Conservation (phyloP, 2,329 filamentous ascomycete species). For the Thelonectria blattea region DNA sequence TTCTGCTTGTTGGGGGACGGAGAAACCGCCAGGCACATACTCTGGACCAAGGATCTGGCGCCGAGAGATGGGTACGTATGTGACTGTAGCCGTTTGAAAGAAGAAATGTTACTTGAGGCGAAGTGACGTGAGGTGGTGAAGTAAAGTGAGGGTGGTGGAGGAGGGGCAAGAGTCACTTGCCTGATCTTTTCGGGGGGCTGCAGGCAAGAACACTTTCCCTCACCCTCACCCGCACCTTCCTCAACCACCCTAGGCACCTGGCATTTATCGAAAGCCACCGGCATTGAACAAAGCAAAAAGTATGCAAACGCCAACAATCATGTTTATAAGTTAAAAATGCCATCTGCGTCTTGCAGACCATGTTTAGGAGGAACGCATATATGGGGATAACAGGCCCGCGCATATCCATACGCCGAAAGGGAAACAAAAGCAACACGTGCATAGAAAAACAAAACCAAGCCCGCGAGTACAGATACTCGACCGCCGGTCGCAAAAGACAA, state of each 20-base stretch:
- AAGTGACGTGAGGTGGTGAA: not conserved
- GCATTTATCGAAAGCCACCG: not conserved
- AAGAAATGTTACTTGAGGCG: not conserved
- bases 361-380: conserved; percentile 25
- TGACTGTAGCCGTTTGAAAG: not conserved
- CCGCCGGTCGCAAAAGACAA: conserved; percentile 13
- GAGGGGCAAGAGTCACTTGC: not conserved
- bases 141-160: not conserved
- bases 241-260: not conserved
- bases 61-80: not conserved
- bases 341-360: conserved; percentile 27
- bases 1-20: conserved; percentile 11
- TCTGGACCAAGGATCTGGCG: not conserved
- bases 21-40: not conserved
- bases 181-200: not conserved
- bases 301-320: not conserved
- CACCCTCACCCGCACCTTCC: conserved; percentile 14
- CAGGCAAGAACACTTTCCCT: conserved; percentile 2
- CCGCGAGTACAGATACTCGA: conserved; percentile 2
- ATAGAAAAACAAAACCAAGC: conserved; percentile 4
- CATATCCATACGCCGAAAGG: conserved; percentile 25
- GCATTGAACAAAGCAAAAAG: not conserved
- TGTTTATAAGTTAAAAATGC: conserved; percentile 9
- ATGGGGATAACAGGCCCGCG: conserved; percentile 12
- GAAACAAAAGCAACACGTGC: not conserved